Conservation (phyloP, 2,329 filamentous ascomycete species). For the Xylaria multiplex region DNA sequence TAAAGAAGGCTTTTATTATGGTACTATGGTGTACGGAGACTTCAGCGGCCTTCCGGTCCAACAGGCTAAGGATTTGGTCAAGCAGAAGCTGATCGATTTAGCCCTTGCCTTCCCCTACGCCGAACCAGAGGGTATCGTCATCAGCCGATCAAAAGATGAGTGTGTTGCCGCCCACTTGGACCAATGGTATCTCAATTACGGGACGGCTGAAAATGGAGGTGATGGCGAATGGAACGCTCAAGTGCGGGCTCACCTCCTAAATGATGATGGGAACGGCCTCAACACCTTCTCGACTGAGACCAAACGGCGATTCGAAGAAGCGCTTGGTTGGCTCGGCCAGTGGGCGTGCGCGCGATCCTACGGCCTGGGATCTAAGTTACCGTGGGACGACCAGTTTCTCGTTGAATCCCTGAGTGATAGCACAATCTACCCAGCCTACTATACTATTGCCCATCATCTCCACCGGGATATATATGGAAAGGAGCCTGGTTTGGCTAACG, state of each 20-base stretch:
- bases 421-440: constrained; percentile 25
- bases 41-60: constrained; percentile 89
- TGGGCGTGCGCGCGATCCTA: constrained; percentile 17
- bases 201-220: constrained; percentile 9
- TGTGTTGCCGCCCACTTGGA: constrained; percentile 73
- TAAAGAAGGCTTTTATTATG: constrained; percentile 97
- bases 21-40: constrained; percentile 86
- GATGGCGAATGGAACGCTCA: constrained; percentile 13
- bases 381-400: constrained; percentile 12
- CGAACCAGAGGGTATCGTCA: constrained; percentile 74
- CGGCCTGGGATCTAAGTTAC: constrained; percentile 18
- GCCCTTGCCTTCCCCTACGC: constrained; percentile 90
- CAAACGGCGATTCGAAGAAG: constrained; percentile 14
- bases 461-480: constrained; percentile 19
- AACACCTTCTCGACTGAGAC: constrained; percentile 24
- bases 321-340: constrained; percentile 21
- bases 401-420: constrained; percentile 23
- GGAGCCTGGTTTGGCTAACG: background rate
- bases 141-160: constrained; percentile 79
- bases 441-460: constrained; percentile 21
- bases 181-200: background rate
- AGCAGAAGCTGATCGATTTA: constrained; percentile 77
- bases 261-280: constrained; percentile 7
- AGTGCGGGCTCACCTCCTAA: constrained; percentile 4
- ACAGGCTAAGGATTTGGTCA: constrained; percentile 85